phyloP scores from a whole-genome alignment of 192 early-diverging fungal species.

The Gigaspora rosea region DNA sequence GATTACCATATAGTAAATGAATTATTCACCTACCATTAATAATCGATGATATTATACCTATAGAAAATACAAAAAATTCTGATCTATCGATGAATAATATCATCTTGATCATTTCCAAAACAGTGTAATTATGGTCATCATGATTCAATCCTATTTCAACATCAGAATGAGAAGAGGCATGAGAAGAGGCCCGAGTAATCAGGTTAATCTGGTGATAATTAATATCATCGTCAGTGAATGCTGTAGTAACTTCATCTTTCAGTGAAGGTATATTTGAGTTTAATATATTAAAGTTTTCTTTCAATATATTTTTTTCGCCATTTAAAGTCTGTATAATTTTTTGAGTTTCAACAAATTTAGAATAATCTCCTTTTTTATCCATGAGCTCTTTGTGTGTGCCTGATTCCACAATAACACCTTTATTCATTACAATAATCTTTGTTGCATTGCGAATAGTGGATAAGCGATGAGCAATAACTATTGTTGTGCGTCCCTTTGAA shows the following conservation, averaged over 20 bases:
- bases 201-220: slow-evolving; percentile 1
- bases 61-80: neutral
- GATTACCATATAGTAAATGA: too few species aligned
- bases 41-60: too few species aligned
- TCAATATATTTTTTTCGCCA: too few species aligned
- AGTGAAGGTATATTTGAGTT: slow-evolving; percentile 6
- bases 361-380: too few species aligned
- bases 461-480: slow-evolving; percentile 82
- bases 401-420: too few species aligned
- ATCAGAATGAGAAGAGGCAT: neutral
- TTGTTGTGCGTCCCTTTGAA: slow-evolving; percentile 70
- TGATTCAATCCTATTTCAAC: slow-evolving; percentile 40
- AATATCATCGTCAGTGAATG: neutral
- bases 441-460: slow-evolving; percentile 48
- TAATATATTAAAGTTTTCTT: slow-evolving; percentile 18
- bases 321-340: too few species aligned
- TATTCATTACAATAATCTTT: too few species aligned
- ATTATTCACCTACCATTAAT: neutral
- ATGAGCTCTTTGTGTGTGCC: too few species aligned
- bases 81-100: neutral
- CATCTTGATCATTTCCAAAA: slow-evolving; percentile 38
- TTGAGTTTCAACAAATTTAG: too few species aligned
- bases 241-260: too few species aligned
- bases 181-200: neutral
- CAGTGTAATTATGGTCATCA: slow-evolving; percentile 62